Base-by-base conservation (phyloP, 202 grass and related monocot genomes). In the Eragrostis tef region DNA sequence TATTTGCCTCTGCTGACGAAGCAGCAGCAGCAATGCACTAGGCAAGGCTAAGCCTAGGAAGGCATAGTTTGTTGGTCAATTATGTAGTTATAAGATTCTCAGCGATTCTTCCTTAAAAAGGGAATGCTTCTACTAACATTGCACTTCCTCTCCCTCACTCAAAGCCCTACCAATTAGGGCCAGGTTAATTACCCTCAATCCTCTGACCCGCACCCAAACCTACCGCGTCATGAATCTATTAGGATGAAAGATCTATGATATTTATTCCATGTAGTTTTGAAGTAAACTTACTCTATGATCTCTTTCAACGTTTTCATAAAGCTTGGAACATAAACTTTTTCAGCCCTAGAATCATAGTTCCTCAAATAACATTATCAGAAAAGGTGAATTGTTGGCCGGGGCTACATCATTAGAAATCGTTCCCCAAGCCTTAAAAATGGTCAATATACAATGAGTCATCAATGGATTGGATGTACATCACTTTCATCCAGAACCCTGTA, bases 361-460 rank as follows among this genome's bases (percentile, higher is more conserved):
- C 24, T 85, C 65, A 70, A 45, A 70, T 31, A 78, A 41, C 43
- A 49, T 70, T 60, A 13, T 47, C 21, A 68, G 54, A 62, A 22
- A 77, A 79, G 56, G 24, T 62, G 73, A 41, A 29, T 44, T 10
- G 16, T 25, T 70, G 64, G 49, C 13, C 42, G 14, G 50, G 19
- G 45, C 26, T 76, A 60, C 5, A 9, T 24, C 5, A 68, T n/a
- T 70, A 57, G 2, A 64, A 46, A 31, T 53, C 11, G 15, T 15
- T 88, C 54, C 79, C 27, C 5, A 45, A 48, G 69, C 80, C 56
- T 65, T 9, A 6, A 16, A 42, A 74, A 64, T 9, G 2, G 45
- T 22, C 36, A 70, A 17, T 71, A 69, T 24, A 64, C 6, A 83
- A 63, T 66, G 10, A 54, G 44, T 69, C 60, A 50, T 84, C 25